Evolutionary conservation across 2,329 filamentous ascomycete genomes (phyloP).

Genomic region (Fonsecaea erecta): DNA sequence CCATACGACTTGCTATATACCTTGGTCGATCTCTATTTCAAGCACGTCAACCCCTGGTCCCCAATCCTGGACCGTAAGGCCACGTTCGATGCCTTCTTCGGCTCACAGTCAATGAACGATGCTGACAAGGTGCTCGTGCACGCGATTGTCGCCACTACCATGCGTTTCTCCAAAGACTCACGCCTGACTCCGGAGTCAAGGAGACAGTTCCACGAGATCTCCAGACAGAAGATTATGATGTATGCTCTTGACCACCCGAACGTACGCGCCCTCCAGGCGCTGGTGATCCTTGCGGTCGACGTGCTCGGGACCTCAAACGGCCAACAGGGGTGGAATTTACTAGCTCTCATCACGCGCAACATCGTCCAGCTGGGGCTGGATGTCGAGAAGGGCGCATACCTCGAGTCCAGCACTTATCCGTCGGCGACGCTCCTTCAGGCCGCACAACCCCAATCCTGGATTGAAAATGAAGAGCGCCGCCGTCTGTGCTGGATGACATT

Average conservation of each 20-base stretch:
- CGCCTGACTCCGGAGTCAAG: slow-evolving; percentile 74
- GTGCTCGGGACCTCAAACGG: slow-evolving; percentile 86
- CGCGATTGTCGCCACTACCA: slow-evolving; percentile 83
- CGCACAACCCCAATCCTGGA: slow-evolving; percentile 79
- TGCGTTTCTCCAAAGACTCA: slow-evolving; percentile 79
- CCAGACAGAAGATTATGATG: slow-evolving; percentile 83
- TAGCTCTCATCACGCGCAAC: slow-evolving; percentile 84
- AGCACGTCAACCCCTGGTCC: slow-evolving; percentile 82
- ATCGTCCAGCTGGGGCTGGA: slow-evolving; percentile 86
- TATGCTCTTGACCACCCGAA: slow-evolving; percentile 90
- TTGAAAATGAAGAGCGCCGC: slow-evolving; percentile 84
- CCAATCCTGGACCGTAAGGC: slow-evolving; percentile 86
- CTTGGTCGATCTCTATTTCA: slow-evolving; percentile 76
- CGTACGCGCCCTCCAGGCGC: slow-evolving; percentile 81
- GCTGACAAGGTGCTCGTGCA: slow-evolving; percentile 82
- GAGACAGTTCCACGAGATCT: slow-evolving; percentile 74
- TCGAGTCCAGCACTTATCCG: slow-evolving; percentile 75
- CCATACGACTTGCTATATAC: slow-evolving; percentile 75
- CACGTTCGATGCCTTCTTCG: slow-evolving; percentile 81
- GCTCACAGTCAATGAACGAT: slow-evolving; percentile 56
- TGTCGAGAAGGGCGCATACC: slow-evolving; percentile 78
- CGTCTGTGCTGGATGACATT: slow-evolving; percentile 95
- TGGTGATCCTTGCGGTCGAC: slow-evolving; percentile 85
- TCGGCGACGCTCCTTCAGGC: slow-evolving; percentile 84
- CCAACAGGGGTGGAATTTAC: slow-evolving; percentile 87